Evolutionary conservation across 140 eudicot genomes (phyloP).

Genomic region (Anethum foeniculum): DNA sequence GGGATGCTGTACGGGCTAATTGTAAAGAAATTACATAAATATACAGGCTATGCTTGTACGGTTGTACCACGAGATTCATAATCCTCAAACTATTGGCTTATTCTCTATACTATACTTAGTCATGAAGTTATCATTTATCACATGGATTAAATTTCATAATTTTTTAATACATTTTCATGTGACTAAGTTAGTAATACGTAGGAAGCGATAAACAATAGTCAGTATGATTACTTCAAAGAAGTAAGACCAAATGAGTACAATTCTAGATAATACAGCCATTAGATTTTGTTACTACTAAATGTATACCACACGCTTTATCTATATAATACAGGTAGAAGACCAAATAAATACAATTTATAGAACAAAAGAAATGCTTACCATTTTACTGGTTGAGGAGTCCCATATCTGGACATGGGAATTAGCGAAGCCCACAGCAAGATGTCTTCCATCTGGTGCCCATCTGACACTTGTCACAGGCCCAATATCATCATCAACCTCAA

Average conservation of each 20-base stretch:
- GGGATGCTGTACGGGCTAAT: background rate
- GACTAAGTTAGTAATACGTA: background rate
- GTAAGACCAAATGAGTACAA: background rate
- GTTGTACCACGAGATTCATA: background rate
- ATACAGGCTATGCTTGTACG: background rate
- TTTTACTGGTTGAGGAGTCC: slow-evolving; percentile 28
- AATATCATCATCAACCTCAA: slow-evolving; percentile 30
- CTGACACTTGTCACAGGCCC: slow-evolving; percentile 59
- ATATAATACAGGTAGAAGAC: background rate
- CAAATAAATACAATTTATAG: background rate
- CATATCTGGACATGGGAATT: slow-evolving; percentile 41
- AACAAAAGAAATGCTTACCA: slow-evolving; percentile 20
- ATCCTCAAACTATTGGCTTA: background rate
- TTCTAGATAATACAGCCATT: background rate
- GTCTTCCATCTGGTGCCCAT: slow-evolving; percentile 54
- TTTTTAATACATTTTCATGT: background rate
- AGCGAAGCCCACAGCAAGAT: slow-evolving; percentile 46
- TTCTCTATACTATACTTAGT: background rate
- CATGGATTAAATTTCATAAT: background rate
- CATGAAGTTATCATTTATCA: background rate
- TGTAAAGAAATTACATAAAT: background rate
- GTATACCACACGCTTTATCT: background rate
- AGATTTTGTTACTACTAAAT: background rate
- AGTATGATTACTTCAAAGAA: background rate
- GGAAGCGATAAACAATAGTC: background rate